Evolutionary conservation across 345 rosid species (phyloP).

Genomic region (Conringia planisiliqua): DNA sequence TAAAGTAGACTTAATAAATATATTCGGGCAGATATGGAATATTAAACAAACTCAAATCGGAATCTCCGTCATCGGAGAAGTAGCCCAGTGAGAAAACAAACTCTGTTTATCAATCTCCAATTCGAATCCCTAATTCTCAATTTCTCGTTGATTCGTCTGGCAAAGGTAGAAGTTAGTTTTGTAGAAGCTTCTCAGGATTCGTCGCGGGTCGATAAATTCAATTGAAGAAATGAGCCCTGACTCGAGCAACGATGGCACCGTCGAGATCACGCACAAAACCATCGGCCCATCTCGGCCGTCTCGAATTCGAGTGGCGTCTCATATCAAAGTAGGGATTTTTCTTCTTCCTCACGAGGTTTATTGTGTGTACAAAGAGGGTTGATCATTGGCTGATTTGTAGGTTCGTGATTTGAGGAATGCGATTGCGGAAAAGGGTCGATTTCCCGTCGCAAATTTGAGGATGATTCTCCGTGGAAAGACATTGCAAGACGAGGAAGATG

Average conservation of each 20-base stretch:
- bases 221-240: conserved; percentile 18
- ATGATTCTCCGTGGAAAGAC: conserved; percentile 66
- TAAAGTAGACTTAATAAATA: background rate
- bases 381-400: conserved; percentile 34
- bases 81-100: background rate
- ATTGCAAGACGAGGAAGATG: conserved; percentile 58
- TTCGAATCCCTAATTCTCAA: conserved; percentile 14
- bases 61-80: conserved; percentile 18
- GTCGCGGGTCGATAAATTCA: no score
- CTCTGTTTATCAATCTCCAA: background rate
- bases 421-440: conserved; percentile 47
- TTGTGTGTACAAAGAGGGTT: background rate
- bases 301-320: conserved; percentile 55
- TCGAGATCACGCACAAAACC: conserved; percentile 60
- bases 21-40: background rate
- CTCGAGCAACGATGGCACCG: conserved; percentile 26
- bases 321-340: conserved; percentile 41
- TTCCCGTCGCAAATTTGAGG: conserved; percentile 57
- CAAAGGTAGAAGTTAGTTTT: background rate
- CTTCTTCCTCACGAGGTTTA: background rate
- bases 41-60: conserved; percentile 14
- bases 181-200: background rate
- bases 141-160: conserved; percentile 4
- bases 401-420: conserved; percentile 62
- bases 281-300: conserved; percentile 79